Base-by-base conservation (phyloP, 225 moss, liverwort and hornwort genomes). In the Antitrichia curtipendula region DNA sequence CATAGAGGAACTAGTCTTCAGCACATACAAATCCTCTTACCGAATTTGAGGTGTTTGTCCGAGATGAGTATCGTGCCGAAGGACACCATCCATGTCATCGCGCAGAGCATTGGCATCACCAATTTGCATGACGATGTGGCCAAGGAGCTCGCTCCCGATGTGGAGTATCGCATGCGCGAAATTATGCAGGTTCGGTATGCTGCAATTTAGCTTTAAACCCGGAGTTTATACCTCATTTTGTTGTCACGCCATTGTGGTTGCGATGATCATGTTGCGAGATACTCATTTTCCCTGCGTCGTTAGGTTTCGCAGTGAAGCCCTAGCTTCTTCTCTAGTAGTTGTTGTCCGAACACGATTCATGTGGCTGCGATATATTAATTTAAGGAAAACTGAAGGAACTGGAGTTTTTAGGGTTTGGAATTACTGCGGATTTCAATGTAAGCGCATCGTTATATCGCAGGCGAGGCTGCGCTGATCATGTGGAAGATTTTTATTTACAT, bases 141-240 rank as follows among this genome's bases (percentile, higher is more conserved):
- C 8, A 93, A 96, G 52, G 97, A 97, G 80, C 96, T 99, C 50
- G 99, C 99, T 69, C 96, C 99, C 31, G 99, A 99, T 78, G 99
- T 97, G 47, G 99, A 99, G 88, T 99, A 99, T 68, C 96, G 99
- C 73, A 97, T 99, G 97, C 99, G 99, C n/a, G 99, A 99, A 84
- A 99, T 99, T 70, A 97, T 99, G 97, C 99, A 98, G 98, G 97
- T 98, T 47, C 27, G 50, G 50, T 8, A 75, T 64, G 61, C 68
- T 73, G 54, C 43, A 38, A 49, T 62, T n/a, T n/a, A 2, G 17
- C 27, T 54, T 73, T 52, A 61, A 52, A 23, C 72, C 52, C 63
- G 53, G 16, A 64, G 63, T 40, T 53, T 49, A 16, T 40, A 29
- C 20, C 63, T 80, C 54, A 34, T 56, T 76, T 38, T 52, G 52